Percentiles rank a stretch among this genome's conserved stretches.
phyloP scores from a whole-genome alignment of 805 yeast genomes.

The Cephaloascus fragrans region DNA sequence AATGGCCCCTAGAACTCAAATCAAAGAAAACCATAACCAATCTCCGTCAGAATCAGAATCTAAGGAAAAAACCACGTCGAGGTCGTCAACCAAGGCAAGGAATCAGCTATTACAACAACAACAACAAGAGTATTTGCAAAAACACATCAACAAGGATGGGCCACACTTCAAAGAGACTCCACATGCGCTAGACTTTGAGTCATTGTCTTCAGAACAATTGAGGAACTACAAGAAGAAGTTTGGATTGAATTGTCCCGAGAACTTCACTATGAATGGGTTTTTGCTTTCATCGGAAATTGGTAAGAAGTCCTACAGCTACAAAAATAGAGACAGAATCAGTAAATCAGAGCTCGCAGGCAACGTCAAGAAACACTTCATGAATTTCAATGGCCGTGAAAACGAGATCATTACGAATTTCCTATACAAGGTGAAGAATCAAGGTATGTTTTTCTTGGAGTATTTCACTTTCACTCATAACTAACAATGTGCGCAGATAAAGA shows the following conservation, averaged over 20 bases:
- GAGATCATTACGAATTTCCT: slow-evolving; percentile 84
- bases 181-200: slow-evolving; percentile 62
- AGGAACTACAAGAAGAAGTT: slow-evolving; percentile 60
- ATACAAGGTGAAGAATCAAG: slow-evolving; percentile 73
- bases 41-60: slow-evolving; percentile 24
- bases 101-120: slow-evolving; percentile 56
- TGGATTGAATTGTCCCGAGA: slow-evolving; percentile 44
- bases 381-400: slow-evolving; percentile 56
- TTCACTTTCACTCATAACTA: neutral
- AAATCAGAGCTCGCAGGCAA: slow-evolving; percentile 51
- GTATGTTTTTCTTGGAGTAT: slow-evolving; percentile 17
- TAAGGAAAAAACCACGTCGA: slow-evolving; percentile 12
- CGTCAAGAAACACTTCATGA: slow-evolving; percentile 61
- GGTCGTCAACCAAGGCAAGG: slow-evolving; percentile 50
- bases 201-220: slow-evolving; percentile 51
- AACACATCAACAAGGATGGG: slow-evolving; percentile 66
- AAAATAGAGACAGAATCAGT: slow-evolving; percentile 33
- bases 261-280: slow-evolving; percentile 61
- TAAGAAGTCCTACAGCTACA: slow-evolving; percentile 44
- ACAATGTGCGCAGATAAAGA: slow-evolving; percentile 18
- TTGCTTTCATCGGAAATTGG: slow-evolving; percentile 68
- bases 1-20: neutral
- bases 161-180: slow-evolving; percentile 43
- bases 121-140: slow-evolving; percentile 57
- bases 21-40: slow-evolving; percentile 21